Evolutionary conservation across 257 asterid genomes (phyloP).

Genomic region (Verbena officinalis): DNA sequence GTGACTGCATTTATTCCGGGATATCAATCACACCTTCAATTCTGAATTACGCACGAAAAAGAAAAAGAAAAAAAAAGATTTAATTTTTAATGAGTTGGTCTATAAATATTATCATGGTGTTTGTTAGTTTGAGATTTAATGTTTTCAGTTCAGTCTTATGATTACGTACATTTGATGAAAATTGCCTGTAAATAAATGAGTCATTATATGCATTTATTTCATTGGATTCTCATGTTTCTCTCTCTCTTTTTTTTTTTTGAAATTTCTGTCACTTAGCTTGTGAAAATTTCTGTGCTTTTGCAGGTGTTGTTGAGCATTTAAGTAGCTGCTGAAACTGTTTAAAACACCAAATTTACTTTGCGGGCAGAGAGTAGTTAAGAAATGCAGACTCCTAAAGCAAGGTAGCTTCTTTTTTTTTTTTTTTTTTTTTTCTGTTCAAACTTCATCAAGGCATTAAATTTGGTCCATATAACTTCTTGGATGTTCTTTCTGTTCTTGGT

Average conservation of each 20-base stretch:
- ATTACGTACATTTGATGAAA: constrained; percentile 29
- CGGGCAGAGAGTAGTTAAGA: constrained; percentile 40
- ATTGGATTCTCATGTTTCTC: constrained; percentile 54
- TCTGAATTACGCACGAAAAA: constrained; percentile 12
- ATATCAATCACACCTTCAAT: constrained; percentile 34
- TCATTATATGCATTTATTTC: constrained; percentile 51
- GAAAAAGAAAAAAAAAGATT: background rate
- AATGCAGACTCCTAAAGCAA: constrained; percentile 92
- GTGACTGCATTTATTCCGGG: constrained; percentile 40
- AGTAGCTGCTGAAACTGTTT: constrained; percentile 28
- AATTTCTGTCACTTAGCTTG: constrained; percentile 36
- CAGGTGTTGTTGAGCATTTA: constrained; percentile 66
- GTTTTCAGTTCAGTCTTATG: constrained; percentile 19
- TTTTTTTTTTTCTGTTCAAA: background rate
- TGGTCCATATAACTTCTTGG: too few relatives aligned
- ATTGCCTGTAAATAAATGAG: constrained; percentile 25
- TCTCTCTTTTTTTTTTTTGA: constrained; percentile 9
- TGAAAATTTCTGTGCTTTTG: constrained; percentile 44
- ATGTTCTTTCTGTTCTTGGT: too few relatives aligned
- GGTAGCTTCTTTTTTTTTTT: constrained; percentile 40
- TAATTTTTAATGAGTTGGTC: background rate
- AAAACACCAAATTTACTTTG: constrained; percentile 33
- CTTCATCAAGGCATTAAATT: too few relatives aligned
- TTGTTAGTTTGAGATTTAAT: constrained; percentile 26
- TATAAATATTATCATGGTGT: background rate